Evolutionary conservation across 768 basidiomycete species (phyloP).

Genomic region (Epithele typhae): DNA sequence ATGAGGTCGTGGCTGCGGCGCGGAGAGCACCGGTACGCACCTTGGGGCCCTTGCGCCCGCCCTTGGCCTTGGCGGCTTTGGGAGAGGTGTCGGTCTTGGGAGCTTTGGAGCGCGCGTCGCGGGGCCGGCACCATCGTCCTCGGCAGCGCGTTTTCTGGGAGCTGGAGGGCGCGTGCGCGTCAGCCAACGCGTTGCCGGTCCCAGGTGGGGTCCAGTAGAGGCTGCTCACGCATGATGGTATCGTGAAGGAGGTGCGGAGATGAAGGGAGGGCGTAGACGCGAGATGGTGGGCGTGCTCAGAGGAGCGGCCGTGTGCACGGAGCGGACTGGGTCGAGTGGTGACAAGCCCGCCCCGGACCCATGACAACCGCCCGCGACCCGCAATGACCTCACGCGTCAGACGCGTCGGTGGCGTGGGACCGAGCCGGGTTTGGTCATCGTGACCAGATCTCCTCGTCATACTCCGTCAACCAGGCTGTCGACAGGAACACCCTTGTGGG

Average conservation of each 20-base stretch:
- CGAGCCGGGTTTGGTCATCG: no score
- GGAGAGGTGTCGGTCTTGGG: conserved; percentile 31
- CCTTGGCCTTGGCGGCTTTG: conserved; percentile 29
- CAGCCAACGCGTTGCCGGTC: not conserved
- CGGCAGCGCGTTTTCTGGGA: conserved; percentile 24
- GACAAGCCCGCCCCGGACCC: conserved; percentile 7
- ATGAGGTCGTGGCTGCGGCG: not conserved
- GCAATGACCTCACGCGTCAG: conserved; percentile 31
- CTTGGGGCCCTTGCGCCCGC: conserved; percentile 43
- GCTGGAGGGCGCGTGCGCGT: not conserved
- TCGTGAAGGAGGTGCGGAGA: no score
- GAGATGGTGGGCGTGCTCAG: not conserved
- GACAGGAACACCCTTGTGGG: no score
- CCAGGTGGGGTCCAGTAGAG: no score
- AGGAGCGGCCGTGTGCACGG: not conserved
- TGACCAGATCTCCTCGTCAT: no score
- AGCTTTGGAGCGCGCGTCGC: conserved; percentile 39
- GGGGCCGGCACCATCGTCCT: conserved; percentile 17
- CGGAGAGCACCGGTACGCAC: conserved; percentile 25
- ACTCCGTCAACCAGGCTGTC: no score
- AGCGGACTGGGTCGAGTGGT: not conserved
- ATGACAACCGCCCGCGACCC: conserved; percentile 16
- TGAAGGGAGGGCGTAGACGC: not conserved
- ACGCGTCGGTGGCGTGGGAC: conserved; percentile 20
- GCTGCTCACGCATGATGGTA: conserved; percentile 8